Evolutionary conservation across 331 rosid species (phyloP).

Genomic region (Quercus lobata): DNA sequence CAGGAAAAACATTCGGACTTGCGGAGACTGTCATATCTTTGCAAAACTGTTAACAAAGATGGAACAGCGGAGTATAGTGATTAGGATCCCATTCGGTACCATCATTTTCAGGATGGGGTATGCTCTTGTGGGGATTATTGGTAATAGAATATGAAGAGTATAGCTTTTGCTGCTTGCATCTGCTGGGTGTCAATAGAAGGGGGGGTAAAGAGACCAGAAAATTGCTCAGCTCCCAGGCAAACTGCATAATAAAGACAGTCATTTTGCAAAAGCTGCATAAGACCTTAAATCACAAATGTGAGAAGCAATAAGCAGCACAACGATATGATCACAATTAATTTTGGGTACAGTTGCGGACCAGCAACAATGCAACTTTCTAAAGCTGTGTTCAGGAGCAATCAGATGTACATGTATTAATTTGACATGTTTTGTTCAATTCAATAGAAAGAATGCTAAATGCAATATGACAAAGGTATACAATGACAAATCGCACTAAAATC

Average conservation of each 20-base stretch:
- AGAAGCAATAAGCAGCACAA: neutral
- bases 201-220: neutral
- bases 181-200: neutral
- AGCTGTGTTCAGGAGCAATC: neutral
- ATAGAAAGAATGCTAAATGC: neutral
- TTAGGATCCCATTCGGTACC: constrained; percentile 87
- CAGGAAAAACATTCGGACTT: constrained; percentile 84
- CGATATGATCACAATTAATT: neutral
- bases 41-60: constrained; percentile 59
- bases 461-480: neutral
- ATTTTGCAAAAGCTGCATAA: neutral
- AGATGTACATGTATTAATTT: neutral
- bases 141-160: constrained; percentile 32
- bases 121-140: constrained; percentile 93
- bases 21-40: constrained; percentile 87
- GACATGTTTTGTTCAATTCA: neutral
- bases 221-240: neutral
- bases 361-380: neutral
- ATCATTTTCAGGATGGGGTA: constrained; percentile 69
- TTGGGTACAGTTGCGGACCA: neutral
- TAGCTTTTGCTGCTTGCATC: neutral
- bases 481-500: neutral
- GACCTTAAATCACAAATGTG: neutral
- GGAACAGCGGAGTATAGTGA: constrained; percentile 61
- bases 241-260: neutral